Evolutionary conservation across 1,284 basidiomycete genomes (phyloP), one percentile per base, ranked within the genome.

Genomic region (Boletellus deceptivus): DNA sequence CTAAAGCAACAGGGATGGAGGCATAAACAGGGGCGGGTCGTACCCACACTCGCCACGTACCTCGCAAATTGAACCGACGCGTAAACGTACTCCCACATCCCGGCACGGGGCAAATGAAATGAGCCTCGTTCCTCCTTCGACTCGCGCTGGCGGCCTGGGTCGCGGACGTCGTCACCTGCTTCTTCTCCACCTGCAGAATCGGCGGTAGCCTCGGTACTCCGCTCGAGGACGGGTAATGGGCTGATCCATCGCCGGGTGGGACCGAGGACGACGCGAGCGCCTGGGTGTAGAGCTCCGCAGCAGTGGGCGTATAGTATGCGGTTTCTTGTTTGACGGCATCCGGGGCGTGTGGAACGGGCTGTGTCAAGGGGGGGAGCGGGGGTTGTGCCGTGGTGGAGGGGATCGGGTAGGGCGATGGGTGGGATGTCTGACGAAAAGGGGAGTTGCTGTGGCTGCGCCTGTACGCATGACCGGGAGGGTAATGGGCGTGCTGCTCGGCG

Each of bases 71-170:
- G 75, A 91, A 91, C 55, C 89, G 78, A 64, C 89, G 80, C 62
- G 93, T 96, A 70, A 95, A 98, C 4, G 94, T 96, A 72, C 91
- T 94, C 43, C 91, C 91, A 72, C 94, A 98, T 13, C 93, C 94
- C 13, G 93, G 93, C 9, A 98, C 92, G 20, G 94, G 94, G 70
- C 94, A 98, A 47, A 85, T 79, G 71, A 96, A 96, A 60, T 91
- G 83, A 0, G 93, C 94, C 68, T 93, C 91, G 65, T 95, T 94
- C 58, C 92, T 82, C 44, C 94, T 75, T 46, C 94, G 79, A 66
- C 89, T 93, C 36, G 89, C 90, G 62, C 91, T 93, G 3, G 94
- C 94, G 4, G 90, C 82, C 69, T 96, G 92, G 1, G 94, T 97
- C n/a, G 94, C 94, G 41, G 87, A 86, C 29, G 92, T 95, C 31